phyloP scores from a whole-genome alignment of 1,284 basidiomycete species.

The Puccinia horiana region DNA sequence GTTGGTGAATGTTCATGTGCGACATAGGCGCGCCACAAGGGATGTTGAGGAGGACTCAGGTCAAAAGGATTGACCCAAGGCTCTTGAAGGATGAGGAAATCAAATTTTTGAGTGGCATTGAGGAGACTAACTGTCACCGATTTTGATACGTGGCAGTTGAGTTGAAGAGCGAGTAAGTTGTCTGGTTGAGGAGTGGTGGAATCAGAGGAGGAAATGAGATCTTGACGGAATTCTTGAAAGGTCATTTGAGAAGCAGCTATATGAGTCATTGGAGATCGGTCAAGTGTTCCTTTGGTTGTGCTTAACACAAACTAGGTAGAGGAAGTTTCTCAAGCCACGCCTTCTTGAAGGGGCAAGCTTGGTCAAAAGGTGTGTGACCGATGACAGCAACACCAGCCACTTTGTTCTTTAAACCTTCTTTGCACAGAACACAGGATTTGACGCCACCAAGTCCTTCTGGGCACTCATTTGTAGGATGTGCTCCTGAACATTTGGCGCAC shows the following conservation, averaged over 20 bases:
- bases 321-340: not conserved
- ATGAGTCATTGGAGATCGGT: not conserved
- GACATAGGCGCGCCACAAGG: not conserved
- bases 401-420: constrained; percentile 11
- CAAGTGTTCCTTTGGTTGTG: not conserved
- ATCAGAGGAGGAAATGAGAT: not conserved
- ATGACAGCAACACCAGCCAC: not conserved
- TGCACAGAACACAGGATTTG: too few relatives aligned
- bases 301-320: not conserved
- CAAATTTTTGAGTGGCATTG: not conserved
- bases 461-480: constrained; percentile 6
- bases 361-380: not conserved
- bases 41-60: not conserved
- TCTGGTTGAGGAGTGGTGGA: not conserved
- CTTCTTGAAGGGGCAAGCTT: not conserved
- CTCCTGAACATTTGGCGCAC: constrained; percentile 8
- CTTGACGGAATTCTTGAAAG: not conserved
- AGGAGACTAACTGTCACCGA: not conserved
- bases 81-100: constrained; percentile 6
- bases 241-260: not conserved
- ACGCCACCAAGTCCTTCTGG: too few relatives aligned
- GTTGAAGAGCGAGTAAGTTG: not conserved
- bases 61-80: constrained; percentile 13
- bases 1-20: not conserved
- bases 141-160: constrained; percentile 30